Conservation (phyloP, 164 flowering plant species). For the Tinospora cordifolia region DNA sequence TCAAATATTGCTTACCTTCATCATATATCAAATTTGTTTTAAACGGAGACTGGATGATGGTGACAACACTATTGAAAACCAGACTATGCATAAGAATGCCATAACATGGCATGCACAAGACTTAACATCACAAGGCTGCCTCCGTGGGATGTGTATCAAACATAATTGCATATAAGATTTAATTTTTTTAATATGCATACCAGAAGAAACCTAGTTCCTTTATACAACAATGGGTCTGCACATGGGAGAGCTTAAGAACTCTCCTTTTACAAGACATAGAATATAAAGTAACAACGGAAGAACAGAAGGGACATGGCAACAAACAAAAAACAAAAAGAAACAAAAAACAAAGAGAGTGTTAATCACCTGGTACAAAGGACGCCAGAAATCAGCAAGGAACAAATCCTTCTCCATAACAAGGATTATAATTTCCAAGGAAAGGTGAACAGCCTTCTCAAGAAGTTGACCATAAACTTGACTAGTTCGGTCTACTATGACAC, state of each 20-base stretch:
- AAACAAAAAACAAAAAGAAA: neutral
- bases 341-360: neutral
- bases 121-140: neutral
- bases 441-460: constrained; percentile 86
- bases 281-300: too few species aligned
- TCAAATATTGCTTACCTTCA: neutral
- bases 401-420: constrained; percentile 81
- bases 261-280: neutral
- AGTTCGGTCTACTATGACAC: constrained; percentile 57
- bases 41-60: neutral
- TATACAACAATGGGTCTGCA: neutral
- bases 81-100: neutral
- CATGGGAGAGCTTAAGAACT: too few species aligned
- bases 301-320: neutral
- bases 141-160: neutral
- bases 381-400: constrained; percentile 79
- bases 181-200: neutral
- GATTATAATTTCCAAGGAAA: constrained; percentile 72
- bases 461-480: constrained; percentile 68
- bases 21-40: neutral
- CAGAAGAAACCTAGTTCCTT: neutral
- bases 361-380: constrained; percentile 83
- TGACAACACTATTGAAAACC: neutral
- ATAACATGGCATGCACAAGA: neutral
- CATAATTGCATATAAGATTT: neutral